Base-by-base conservation (phyloP, 2,329 filamentous ascomycete genomes). In the Cladorrhinum sp. region DNA sequence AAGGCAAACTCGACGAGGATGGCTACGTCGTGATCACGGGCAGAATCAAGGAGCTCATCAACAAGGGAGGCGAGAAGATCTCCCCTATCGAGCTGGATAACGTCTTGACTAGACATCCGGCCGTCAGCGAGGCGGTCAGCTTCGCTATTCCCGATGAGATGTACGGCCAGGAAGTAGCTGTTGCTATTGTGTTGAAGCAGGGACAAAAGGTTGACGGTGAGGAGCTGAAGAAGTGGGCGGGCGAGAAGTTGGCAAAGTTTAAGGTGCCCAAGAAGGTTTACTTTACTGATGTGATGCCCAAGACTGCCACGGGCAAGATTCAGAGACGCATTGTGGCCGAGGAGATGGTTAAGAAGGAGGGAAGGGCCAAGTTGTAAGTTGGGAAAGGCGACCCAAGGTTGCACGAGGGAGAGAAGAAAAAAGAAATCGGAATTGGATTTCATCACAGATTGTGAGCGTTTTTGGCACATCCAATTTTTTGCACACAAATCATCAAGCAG, bases 11-110 rank as follows among this genome's bases (percentile, higher is more conserved):
- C 72, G 91, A 96, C 69, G 77, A 85, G 60, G 90, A 95, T 67
- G 90, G 91, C 62, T 96, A 95, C 71, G 78, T 96, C 10, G 82
- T 90, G 70, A 93, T 96, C 75, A 96, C 92, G 0, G 92, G 92
- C n/a, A 83, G 92, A 57, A 96, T 96, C 77, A 96, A 96, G 81
- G 92, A 96, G 76, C 80, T 96, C 56, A 96, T 96, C 79, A 92
- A 92, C 77, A 93, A 93, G 76, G 91, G 89, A 58, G 91, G 91
- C 62, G 91, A 96, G 78, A 95, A 95, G 79, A 95, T 96, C 72
- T 90, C 86, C 66, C 91, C 92, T 1, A 93, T 95, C 58, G 91
- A 96, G 76, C 80, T 96, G 32, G 91, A 96, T 78, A 96, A 96
- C 67, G 85, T 90, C 12, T 78, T 96, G 25, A 81, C 88, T n/a